Conservation (phyloP, 108 stramenopile species). For the Cyclotella sp. region DNA sequence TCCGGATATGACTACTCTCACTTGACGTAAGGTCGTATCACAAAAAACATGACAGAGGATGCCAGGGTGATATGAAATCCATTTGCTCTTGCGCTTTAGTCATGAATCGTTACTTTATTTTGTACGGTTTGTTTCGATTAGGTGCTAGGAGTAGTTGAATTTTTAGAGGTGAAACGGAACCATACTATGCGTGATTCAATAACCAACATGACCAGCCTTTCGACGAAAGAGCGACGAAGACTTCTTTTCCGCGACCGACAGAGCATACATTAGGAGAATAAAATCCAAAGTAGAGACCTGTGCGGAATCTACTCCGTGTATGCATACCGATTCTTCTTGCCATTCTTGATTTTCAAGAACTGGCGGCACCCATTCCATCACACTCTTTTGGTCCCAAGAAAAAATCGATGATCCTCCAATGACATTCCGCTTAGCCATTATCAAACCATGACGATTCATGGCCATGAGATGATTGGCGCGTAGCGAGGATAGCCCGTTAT, state of each 20-base stretch:
- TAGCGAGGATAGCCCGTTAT: conserved; percentile 20
- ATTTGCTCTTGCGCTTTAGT: no score
- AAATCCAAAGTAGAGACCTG: conserved; percentile 52
- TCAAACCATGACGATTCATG: conserved; percentile 46
- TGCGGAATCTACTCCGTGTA: conserved; percentile 41
- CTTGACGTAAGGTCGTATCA: no score
- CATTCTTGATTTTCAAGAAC: conserved; percentile 14
- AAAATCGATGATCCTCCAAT: background rate
- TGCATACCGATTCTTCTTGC: conserved; percentile 22
- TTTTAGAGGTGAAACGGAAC: no score
- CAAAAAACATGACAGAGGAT: no score
- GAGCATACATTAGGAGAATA: conserved; percentile 36
- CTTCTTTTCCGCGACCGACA: conserved; percentile 46
- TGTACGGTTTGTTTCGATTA: no score
- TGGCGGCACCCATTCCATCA: conserved; percentile 45
- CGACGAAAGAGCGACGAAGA: conserved; percentile 37
- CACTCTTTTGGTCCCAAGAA: conserved; percentile 30
- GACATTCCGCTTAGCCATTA: conserved; percentile 39
- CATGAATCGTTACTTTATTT: no score
- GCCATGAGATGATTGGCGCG: conserved; percentile 25
- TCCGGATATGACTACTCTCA: no score
- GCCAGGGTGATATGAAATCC: no score
- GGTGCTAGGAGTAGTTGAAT: no score
- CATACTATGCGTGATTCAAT: no score
- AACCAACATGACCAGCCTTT: conserved; percentile 33